Percentiles rank a stretch among this genome's conserved stretches.
These are phyloP conservation scores for Penicillium sp. DNA, from an alignment of 2,329 filamentous ascomycete genomes.

Conservation along the genomic window DNA sequence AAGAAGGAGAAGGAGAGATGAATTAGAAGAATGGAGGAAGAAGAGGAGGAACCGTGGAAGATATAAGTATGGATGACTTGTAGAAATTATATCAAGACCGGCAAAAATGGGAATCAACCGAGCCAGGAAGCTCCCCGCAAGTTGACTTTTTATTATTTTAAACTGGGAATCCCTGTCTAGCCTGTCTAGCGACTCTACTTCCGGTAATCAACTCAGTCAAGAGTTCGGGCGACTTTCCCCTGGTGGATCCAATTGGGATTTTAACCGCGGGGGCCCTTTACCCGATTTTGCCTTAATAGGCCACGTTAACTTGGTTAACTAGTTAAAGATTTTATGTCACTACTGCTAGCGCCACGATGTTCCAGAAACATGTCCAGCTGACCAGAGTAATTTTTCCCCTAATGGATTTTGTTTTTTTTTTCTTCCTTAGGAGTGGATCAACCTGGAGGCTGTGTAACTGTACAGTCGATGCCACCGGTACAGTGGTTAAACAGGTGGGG, in stretches of 20 bases:
- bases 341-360: neutral
- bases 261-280: conserved; percentile 29
- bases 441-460: neutral
- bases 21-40: neutral
- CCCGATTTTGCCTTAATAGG: conserved; percentile 18
- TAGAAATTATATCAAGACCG: conserved; percentile 9
- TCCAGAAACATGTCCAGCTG: neutral
- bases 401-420: neutral
- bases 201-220: neutral
- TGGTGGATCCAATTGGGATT: conserved; percentile 28
- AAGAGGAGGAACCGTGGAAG: neutral
- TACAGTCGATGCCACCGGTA: too few relatives aligned
- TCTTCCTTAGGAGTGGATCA: too few relatives aligned
- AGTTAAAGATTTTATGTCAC: neutral
- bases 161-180: neutral
- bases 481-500: neutral
- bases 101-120: conserved; percentile 29
- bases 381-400: neutral
- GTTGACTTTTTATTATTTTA: neutral
- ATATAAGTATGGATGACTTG: conserved; percentile 4
- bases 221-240: conserved; percentile 19
- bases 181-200: neutral
- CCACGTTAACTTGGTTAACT: neutral
- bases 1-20: conserved; percentile 1
- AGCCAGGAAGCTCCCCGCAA: conserved; percentile 27